Percentiles rank a stretch among this genome's conserved stretches.
phyloP scores from a whole-genome alignment of 2,329 filamentous ascomycete species.

The Fusarium pseudonygamai region DNA sequence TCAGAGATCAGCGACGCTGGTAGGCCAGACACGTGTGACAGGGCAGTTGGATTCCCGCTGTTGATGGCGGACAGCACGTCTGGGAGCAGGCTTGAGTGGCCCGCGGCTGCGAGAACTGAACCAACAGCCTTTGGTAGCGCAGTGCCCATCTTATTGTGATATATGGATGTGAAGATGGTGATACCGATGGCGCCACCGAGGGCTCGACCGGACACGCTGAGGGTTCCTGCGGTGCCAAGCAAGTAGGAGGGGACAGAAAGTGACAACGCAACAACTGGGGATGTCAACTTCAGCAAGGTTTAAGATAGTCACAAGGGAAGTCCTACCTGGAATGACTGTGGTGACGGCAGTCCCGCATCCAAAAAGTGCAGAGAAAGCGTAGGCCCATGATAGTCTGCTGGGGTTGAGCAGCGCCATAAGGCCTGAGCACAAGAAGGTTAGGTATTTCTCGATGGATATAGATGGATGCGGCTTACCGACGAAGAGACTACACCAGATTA shows the following conservation, averaged over 20 bases:
- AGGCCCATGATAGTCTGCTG: background rate
- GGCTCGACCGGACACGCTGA: background rate
- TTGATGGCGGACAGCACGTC: background rate
- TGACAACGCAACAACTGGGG: background rate
- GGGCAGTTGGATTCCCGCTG: background rate
- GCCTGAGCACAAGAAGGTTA: background rate
- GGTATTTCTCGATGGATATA: rapidly evolving
- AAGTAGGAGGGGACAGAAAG: background rate
- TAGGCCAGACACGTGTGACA: background rate
- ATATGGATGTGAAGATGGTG: background rate
- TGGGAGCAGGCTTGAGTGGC: background rate
- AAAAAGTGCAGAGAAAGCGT: background rate
- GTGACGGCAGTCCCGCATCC: background rate
- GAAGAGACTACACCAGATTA: background rate
- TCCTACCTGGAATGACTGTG: background rate
- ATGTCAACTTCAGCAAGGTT: rapidly evolving
- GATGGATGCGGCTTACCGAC: background rate
- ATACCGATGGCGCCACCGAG: background rate
- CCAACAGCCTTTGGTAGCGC: background rate
- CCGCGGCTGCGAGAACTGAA: background rate
- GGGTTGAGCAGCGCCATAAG: background rate
- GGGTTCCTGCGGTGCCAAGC: background rate
- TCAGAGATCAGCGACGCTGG: background rate
- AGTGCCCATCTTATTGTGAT: background rate
- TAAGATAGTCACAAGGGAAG: rapidly evolving